Conservation (phyloP, 2,329 filamentous ascomycete species). For the Aspergillus awamori region DNA sequence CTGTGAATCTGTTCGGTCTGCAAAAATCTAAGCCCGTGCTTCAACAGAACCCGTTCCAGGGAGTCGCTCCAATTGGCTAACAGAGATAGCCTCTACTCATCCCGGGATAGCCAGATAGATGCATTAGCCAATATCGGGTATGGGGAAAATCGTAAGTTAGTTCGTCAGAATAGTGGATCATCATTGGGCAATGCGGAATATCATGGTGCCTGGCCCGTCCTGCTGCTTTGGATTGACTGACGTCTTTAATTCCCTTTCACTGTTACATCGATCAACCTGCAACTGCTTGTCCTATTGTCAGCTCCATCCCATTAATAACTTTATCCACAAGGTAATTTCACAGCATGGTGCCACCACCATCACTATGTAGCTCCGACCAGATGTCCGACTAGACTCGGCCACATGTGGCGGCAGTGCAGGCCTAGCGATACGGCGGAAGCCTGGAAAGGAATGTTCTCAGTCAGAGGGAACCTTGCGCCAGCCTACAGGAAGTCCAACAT, state of each 20-base stretch:
- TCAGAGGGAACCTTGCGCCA: not conserved
- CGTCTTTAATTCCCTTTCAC: not conserved
- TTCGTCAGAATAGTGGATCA: not conserved
- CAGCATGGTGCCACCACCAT: not conserved
- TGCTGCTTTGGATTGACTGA: not conserved
- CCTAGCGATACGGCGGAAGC: not conserved
- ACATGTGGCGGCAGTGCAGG: not conserved
- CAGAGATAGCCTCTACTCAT: conserved; percentile 1
- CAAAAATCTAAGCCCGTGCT: not conserved
- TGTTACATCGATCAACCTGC: not conserved
- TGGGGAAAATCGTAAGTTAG: conserved; percentile 18
- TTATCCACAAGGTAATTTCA: conserved; percentile 4
- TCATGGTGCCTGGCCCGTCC: conserved; percentile 5
- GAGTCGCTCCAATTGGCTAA: conserved; percentile 3
- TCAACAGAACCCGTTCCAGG: not conserved
- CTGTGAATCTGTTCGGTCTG: not conserved
- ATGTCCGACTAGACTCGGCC: not conserved
- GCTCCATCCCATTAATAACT: conserved; percentile 1
- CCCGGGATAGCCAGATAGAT: conserved; percentile 1
- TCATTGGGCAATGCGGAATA: conserved; percentile 6
- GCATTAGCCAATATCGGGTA: conserved; percentile 13
- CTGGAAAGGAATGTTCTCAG: not conserved
- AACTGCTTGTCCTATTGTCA: not conserved
- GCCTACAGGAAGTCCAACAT: not conserved
- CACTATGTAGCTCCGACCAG: not conserved